Percentiles rank a stretch among this genome's conserved stretches.
Conservation (phyloP, 805 yeast species). For the Candida arabinofermentans region DNA sequence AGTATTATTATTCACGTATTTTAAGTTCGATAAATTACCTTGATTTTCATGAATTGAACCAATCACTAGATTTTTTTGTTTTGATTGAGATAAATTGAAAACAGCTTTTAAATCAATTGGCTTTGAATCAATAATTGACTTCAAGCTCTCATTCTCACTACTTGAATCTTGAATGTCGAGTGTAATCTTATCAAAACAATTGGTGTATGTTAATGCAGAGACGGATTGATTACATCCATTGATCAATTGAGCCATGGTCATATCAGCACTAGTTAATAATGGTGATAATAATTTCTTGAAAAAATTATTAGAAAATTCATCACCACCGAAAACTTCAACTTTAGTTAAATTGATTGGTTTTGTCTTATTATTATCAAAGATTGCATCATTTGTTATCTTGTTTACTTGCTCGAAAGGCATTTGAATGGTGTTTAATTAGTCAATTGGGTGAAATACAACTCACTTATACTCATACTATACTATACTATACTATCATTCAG, state of each 20-base stretch:
- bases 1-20: conserved; percentile 42
- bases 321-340: conserved; percentile 30
- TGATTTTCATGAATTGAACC: conserved; percentile 34
- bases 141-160: not conserved
- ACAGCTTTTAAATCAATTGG: conserved; percentile 32
- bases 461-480: too few relatives aligned
- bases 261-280: conserved; percentile 31
- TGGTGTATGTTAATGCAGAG: conserved; percentile 23
- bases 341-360: conserved; percentile 27
- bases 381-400: conserved; percentile 5
- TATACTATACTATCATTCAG: too few relatives aligned
- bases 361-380: conserved; percentile 14
- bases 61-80: conserved; percentile 27
- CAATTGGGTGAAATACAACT: too few relatives aligned
- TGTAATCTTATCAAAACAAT: conserved; percentile 25
- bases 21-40: conserved; percentile 31
- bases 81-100: conserved; percentile 32
- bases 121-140: conserved; percentile 1
- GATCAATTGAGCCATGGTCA: conserved; percentile 42
- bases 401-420: conserved; percentile 2
- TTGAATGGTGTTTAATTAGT: not conserved
- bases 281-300: conserved; percentile 44
- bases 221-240: conserved; percentile 16
- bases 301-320: conserved; percentile 35
- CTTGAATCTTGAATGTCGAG: conserved; percentile 20